Evolutionary conservation across 2,329 filamentous ascomycete species (phyloP), one percentile per base, ranked within the genome.

Genomic region (Cladophialophora psammophila): DNA sequence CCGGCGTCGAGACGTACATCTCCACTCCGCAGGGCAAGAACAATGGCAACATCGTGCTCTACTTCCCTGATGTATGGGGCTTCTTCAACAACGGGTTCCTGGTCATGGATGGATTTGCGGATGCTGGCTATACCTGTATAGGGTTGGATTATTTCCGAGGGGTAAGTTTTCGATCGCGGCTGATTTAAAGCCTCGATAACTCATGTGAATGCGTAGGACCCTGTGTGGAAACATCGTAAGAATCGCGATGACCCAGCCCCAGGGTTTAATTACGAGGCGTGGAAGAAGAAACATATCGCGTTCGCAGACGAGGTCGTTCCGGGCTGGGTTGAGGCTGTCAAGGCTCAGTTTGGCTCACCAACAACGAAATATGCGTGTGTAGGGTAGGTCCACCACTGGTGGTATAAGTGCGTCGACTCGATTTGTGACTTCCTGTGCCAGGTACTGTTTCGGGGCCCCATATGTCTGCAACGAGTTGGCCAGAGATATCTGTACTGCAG

Each of bases 251-350:
- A 73, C 68, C 65, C 66, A 13, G 74, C 79, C 20, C 76, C 78
- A 2, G 76, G 72, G 34, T 85, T 86, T 64, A 82, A 85, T 72
- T 81, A 78, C 26, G 79, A 79, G 36, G 83, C 81, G 5, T 85
- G 83, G 83, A 81, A 81, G 64, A 62, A 66, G 35, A 84, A 84
- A 73, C 80, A 85, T 65, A 76, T 72, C 13, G 70, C 72, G 3
- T 84, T 81, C 68, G 82, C 83, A 0, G 72, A 76, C 3, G 78
- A 77, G 42, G 76, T 76, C n/a, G 80, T 83, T 0, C 82, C 83
- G 0, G 74, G 74, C 63, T 85, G 83, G 83, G 76, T 69, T 12
- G 74, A 75, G 5, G 79, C 77, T 0, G 80, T 81, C 38, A 78
- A 76, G 38, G 60, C 69, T 32, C 67, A 74, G 52, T 83, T 79